Base-by-base conservation (phyloP, 2,329 filamentous ascomycete genomes). In the Ophiocordyceps australis region DNA sequence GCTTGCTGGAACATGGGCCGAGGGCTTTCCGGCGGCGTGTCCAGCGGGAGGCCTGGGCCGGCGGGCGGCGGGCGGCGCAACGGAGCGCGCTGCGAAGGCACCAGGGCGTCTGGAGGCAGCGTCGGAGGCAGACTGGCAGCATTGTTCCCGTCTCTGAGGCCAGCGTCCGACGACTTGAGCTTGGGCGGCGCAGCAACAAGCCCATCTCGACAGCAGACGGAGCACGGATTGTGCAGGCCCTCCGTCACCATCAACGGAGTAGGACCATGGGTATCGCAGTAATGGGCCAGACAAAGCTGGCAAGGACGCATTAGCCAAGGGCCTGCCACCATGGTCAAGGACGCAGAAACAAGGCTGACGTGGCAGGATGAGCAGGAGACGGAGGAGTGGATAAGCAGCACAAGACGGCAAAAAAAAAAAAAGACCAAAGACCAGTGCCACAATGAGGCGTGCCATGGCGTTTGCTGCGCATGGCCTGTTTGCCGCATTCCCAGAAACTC, bases 231-330 rank as follows among this genome's bases (percentile, higher is more conserved):
- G 3, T 68, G 65, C 10, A 74, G 49, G 25, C 69, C 70, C 44
- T 77, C 70, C 19, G 72, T 77, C 39, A 75, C 71, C 65, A 77
- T 74, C 30, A 77, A 48, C 25, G 71, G 71, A 24, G 71, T 76
- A 25, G 72, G 72, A 33, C 72, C 72, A 50, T 77, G 72, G 34
- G 67, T 58, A 46, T 77, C 72, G 57, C 72, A 77, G 43, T 75
- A 76, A 46, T 76, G 71, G 39, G 72, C 72, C 38, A 77, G 59
- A 45, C 69, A 74, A 43, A 76, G 53, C 71, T 76, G 62, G 30
- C 68, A 30, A 32, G 34, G 31, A 14, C 38, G 34, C 28, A 46
- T 53, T 43, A 53, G 50, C 38, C 30, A 28, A 25, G 29, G 31
- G 38, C 33, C 34, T 37, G 20, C 38, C 27, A 35, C 40, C 45